Percentiles rank a stretch among this genome's conserved stretches.
Conservation (phyloP, 805 yeast genomes). For the Starmerella vaccinii region DNA sequence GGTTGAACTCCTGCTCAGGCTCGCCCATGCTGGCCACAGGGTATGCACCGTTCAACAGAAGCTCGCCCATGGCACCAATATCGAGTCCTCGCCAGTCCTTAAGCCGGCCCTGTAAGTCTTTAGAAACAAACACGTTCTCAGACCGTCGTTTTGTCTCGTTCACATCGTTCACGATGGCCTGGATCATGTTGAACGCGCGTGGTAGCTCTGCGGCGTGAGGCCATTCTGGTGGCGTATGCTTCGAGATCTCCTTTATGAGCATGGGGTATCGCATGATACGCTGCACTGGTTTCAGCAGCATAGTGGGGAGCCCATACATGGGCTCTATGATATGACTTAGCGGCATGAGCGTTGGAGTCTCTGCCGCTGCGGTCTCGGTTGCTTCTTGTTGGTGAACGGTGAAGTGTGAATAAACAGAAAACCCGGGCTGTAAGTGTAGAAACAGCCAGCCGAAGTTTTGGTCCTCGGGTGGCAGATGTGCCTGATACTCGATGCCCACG, state of each 20-base stretch:
- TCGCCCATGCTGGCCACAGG: constrained; percentile 38
- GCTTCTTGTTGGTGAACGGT: constrained; percentile 84
- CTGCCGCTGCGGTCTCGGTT: constrained; percentile 60
- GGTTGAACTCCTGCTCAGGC: constrained; percentile 75
- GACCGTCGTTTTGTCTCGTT: constrained; percentile 90
- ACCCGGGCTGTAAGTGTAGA: constrained; percentile 73
- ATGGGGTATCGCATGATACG: constrained; percentile 92
- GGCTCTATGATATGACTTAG: constrained; percentile 61
- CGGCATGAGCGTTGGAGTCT: constrained; percentile 44
- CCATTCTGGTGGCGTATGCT: constrained; percentile 45
- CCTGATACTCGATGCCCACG: constrained; percentile 81
- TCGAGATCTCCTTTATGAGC: constrained; percentile 58
- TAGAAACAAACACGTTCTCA: constrained; percentile 66
- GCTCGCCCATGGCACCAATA: constrained; percentile 69
- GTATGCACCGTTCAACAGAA: constrained; percentile 63
- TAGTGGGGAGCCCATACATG: constrained; percentile 79
- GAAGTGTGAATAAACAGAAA: constrained; percentile 88
- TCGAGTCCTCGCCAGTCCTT: constrained; percentile 89
- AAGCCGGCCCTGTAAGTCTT: constrained; percentile 62
- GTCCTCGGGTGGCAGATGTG: constrained; percentile 40
- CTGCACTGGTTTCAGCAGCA: constrained; percentile 88
- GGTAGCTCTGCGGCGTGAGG: constrained; percentile 56
- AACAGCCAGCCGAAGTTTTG: constrained; percentile 87
- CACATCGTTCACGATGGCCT: constrained; percentile 73
- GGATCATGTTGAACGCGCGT: constrained; percentile 61